Conservation (phyloP, 2,329 filamentous ascomycete genomes). For the Fusarium sp. region DNA sequence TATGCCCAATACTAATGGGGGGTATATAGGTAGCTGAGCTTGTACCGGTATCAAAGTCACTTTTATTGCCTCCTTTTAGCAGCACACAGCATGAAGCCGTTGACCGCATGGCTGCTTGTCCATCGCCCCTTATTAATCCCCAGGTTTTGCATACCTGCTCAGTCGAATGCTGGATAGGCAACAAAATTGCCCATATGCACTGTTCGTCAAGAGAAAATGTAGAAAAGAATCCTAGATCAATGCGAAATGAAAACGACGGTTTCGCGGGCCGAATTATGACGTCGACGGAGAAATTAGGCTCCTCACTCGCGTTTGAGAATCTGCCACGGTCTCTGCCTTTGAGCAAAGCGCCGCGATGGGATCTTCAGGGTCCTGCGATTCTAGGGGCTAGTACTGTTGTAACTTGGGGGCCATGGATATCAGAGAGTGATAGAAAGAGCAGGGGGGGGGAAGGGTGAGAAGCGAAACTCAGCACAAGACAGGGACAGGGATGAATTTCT, state of each 20-base stretch:
- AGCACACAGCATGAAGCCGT: constrained; percentile 8
- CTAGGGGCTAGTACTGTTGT: constrained; percentile 27
- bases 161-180: not conserved
- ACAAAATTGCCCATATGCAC: constrained; percentile 1
- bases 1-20: too few species aligned
- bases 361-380: constrained; percentile 48
- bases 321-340: constrained; percentile 24
- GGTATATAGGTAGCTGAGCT: not conserved
- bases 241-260: constrained; percentile 1
- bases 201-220: constrained; percentile 10
- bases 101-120: constrained; percentile 19
- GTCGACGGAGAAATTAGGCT: constrained; percentile 42
- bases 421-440: not conserved
- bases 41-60: constrained; percentile 7
- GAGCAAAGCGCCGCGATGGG: constrained; percentile 33
- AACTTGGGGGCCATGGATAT: constrained; percentile 14
- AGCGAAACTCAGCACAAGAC: not conserved
- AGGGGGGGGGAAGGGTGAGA: not conserved
- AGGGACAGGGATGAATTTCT: constrained; percentile 1
- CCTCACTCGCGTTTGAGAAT: constrained; percentile 32
- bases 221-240: not conserved
- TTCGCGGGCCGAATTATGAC: constrained; percentile 36
- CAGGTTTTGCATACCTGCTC: not conserved
- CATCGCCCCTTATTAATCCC: constrained; percentile 1
- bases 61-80: constrained; percentile 25